phyloP scores from a whole-genome alignment of 306 rosid genomes.

The Rosa rugosa region DNA sequence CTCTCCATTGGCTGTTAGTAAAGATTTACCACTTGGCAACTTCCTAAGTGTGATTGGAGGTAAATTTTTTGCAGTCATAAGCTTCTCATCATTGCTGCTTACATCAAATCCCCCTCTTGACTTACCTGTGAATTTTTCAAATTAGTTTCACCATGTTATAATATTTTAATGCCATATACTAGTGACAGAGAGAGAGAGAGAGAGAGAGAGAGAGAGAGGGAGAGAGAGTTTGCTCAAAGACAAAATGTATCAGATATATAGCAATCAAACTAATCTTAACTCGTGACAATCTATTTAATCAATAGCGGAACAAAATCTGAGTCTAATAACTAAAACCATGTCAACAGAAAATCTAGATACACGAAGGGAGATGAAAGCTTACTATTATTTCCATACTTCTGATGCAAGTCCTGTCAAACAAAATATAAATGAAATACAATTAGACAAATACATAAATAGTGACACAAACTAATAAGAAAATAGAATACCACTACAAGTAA shows the following conservation, averaged over 20 bases:
- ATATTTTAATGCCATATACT: neutral
- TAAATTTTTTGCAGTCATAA: slow-evolving; percentile 18
- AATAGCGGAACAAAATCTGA: neutral
- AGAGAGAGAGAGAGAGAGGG: neutral
- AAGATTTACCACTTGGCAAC: slow-evolving; percentile 30
- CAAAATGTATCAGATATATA: neutral
- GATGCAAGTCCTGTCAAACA: slow-evolving; percentile 48
- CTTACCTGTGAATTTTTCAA: slow-evolving; percentile 30
- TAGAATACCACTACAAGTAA: slow-evolving; percentile 14
- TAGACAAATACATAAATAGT: slow-evolving; percentile 13
- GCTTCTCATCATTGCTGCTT: neutral
- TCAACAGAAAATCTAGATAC: neutral
- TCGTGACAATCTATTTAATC: neutral
- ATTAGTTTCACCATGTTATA: neutral
- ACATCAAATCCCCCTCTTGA: slow-evolving; percentile 20
- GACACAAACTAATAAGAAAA: neutral
- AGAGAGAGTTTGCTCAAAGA: neutral
- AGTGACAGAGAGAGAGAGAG: neutral
- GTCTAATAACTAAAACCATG: neutral
- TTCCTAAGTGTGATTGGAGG: slow-evolving; percentile 30
- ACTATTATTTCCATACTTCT: slow-evolving; percentile 33
- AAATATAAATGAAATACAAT: neutral
- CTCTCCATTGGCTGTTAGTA: slow-evolving; percentile 27
- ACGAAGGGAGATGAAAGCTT: slow-evolving; percentile 18
- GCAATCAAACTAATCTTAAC: neutral